Base-by-base conservation (phyloP, 805 yeast genomes). In the Yarrowia keelungensis region DNA sequence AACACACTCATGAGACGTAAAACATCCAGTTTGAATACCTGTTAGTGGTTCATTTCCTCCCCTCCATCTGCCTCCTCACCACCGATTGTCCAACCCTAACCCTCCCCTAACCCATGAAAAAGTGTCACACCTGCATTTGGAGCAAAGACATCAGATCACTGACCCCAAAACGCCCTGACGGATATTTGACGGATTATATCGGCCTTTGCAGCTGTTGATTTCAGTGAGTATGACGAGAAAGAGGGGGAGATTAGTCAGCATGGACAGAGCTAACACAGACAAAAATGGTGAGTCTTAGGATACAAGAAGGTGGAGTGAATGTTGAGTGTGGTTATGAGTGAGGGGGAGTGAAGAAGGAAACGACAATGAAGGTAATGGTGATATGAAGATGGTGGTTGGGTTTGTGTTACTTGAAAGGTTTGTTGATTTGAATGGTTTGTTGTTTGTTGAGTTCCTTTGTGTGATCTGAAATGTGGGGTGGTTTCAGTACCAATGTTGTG, bases 41-140 rank as follows among this genome's bases (percentile, higher is more conserved):
- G 2, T 36, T 36, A 2, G n/a, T n/a, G n/a, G n/a, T n/a, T n/a
- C n/a, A n/a, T n/a, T n/a, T n/a, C n/a, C n/a, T n/a, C n/a, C n/a
- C 8, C 39, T 36, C 12, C 12, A 11, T 2, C 8, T 22, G 12
- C 22, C 39, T n/a, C 42, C n/a, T 19, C 19, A 9, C 35, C 35
- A 16, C 16, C 14, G 15, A 1, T 5, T 26, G 7, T 26, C 32
- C 14, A 38, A 39, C 59, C 45, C 51, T 59, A 35, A 59, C 65
- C 50, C 41, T 11, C 43, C 32, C 65, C 65, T 59, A 59, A 59
- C 65, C 65, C 65, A 43, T 59, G 50, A 45, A 59, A 59, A 59
- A 59, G 51, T 59, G 65, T 59, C 65, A 59, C 46, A 45, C 35
- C 32, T 59, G 65, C 65, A 45, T 41, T 35, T 59, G 42, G 22